Evolutionary conservation across 768 basidiomycete genomes (phyloP).

Genomic region (Auricularia cornea): DNA sequence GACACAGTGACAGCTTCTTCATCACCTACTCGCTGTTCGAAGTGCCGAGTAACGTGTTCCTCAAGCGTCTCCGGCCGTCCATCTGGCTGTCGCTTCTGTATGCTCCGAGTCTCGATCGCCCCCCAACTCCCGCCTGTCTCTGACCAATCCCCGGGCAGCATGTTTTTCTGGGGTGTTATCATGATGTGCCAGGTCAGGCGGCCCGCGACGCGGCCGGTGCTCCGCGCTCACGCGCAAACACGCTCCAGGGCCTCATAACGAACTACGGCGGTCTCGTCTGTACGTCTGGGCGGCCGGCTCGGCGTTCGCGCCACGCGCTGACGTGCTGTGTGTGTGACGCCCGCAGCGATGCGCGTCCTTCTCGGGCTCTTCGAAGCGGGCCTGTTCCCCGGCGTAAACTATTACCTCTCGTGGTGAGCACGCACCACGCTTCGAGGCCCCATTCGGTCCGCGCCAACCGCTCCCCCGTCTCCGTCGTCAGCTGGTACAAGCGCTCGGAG

Average conservation of each 20-base stretch:
- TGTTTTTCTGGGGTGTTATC: conserved; percentile 68
- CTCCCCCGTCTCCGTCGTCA: conserved; percentile 14
- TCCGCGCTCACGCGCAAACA: conserved; percentile 2
- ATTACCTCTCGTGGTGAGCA: conserved; percentile 59
- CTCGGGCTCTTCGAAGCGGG: conserved; percentile 71
- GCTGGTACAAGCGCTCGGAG: conserved; percentile 67
- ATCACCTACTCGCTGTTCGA: conserved; percentile 8
- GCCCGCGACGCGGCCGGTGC: not conserved
- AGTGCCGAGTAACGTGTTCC: conserved; percentile 63
- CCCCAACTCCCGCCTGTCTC: not conserved
- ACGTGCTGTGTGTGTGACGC: too few species aligned
- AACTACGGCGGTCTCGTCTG: conserved; percentile 64
- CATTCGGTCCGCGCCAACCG: conserved; percentile 9
- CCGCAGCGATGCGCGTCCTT: conserved; percentile 65
- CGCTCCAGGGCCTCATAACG: conserved; percentile 56
- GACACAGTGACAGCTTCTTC: not conserved
- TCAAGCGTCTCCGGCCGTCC: conserved; percentile 67
- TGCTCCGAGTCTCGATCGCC: not conserved
- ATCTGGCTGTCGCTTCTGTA: conserved; percentile 60
- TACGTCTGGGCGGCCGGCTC: conserved; percentile 37
- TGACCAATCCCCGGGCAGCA: conserved; percentile 17
- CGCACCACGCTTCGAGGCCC: not conserved
- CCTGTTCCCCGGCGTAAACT: conserved; percentile 29
- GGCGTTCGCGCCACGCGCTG: not conserved
- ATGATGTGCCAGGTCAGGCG: conserved; percentile 39